These are phyloP conservation scores for Emmonsiellopsis sp. DNA, from an alignment of 2,329 filamentous ascomycete genomes.

Conservation along the genomic window DNA sequence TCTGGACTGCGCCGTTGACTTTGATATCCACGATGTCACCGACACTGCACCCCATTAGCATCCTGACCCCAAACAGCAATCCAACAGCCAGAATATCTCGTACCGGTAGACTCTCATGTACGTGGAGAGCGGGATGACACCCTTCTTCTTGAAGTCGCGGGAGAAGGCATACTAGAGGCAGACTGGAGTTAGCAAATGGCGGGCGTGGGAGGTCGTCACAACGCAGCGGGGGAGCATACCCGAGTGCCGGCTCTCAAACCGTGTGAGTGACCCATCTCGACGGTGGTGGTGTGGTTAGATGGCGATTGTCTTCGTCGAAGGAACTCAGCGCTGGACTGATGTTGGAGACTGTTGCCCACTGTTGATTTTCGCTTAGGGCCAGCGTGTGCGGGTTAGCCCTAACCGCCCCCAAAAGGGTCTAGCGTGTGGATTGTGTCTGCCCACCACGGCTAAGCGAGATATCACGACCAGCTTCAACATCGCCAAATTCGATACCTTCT, in stretches of 20 bases:
- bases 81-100: slow-evolving; percentile 21
- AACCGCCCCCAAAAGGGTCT: slow-evolving; percentile 7
- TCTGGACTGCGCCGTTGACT: slow-evolving; percentile 96
- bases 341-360: slow-evolving; percentile 8
- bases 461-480: slow-evolving; percentile 4
- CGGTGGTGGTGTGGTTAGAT: slow-evolving; percentile 35
- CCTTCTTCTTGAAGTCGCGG: slow-evolving; percentile 89
- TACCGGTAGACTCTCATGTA: slow-evolving; percentile 92
- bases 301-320: slow-evolving; percentile 35
- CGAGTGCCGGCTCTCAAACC: slow-evolving; percentile 82
- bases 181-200: too few relatives aligned
- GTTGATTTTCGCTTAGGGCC: slow-evolving; percentile 16
- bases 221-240: slow-evolving; percentile 45
- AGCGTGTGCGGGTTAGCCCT: slow-evolving; percentile 13
- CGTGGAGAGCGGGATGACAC: slow-evolving; percentile 84
- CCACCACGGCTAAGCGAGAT: slow-evolving; percentile 10
- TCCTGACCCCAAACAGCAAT: slow-evolving; percentile 16
- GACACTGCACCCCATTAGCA: slow-evolving; percentile 57
- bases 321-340: slow-evolving; percentile 16
- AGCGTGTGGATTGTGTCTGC: background rate
- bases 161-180: slow-evolving; percentile 72
- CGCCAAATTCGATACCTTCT: slow-evolving; percentile 3
- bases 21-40: slow-evolving; percentile 99
- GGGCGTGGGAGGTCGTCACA: too few relatives aligned
- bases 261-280: slow-evolving; percentile 76